These are phyloP conservation scores for Circinella minor DNA, from an alignment of 371 early-diverging fungal species.

Conservation along the genomic window DNA sequence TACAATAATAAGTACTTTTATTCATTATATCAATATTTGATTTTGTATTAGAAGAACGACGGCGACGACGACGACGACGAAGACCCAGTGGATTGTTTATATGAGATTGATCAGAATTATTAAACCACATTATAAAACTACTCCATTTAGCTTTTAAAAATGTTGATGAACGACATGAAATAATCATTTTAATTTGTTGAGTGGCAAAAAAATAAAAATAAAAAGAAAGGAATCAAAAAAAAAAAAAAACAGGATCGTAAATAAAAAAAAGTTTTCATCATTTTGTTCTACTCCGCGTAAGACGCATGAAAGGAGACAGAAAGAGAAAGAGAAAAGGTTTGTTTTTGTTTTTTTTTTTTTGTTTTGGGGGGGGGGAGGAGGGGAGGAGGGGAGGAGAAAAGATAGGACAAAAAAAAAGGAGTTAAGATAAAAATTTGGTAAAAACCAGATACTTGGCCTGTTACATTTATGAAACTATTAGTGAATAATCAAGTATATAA, in stretches of 20 bases:
- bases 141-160: conserved; percentile 5
- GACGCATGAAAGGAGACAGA: background rate
- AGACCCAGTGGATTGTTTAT: background rate
- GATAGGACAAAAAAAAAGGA: background rate
- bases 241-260: background rate
- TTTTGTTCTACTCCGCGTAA: conserved; percentile 3
- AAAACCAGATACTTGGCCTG: background rate
- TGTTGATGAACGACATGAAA: background rate
- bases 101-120: background rate
- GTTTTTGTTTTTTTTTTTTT: too few species aligned
- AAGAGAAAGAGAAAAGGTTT: background rate
- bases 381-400: too few species aligned
- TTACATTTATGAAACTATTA: too few species aligned
- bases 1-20: background rate
- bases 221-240: background rate
- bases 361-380: too few species aligned
- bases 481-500: too few species aligned
- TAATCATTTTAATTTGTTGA: background rate
- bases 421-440: background rate
- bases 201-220: background rate
- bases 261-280: background rate
- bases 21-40: too few species aligned
- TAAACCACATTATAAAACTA: background rate
- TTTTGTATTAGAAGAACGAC: too few species aligned
- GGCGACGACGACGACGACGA: too few species aligned